Conservation (phyloP, 257 asterid species). For the Avicennia marina region DNA sequence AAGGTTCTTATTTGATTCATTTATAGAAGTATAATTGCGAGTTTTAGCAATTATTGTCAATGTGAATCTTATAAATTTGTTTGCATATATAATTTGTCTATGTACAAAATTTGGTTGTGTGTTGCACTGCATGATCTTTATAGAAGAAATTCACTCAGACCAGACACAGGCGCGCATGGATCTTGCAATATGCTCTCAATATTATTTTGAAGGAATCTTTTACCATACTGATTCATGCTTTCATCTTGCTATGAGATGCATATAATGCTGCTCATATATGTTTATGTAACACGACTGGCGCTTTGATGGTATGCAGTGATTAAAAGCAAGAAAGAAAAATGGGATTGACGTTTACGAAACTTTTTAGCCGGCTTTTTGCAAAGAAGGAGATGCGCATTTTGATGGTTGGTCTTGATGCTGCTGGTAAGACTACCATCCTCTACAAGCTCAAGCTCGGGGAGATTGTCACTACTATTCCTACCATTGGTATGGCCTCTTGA, state of each 20-base stretch:
- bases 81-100: not conserved
- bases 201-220: not conserved
- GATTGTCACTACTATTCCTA: constrained; percentile 61
- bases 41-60: not conserved
- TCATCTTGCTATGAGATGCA: not conserved
- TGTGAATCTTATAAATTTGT: not conserved
- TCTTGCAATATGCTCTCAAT: not conserved
- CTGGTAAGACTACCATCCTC: constrained; percentile 63
- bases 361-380: constrained; percentile 63
- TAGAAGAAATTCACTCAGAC: constrained; percentile 14
- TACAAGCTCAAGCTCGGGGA: constrained; percentile 71
- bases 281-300: constrained; percentile 9
- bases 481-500: constrained; percentile 37
- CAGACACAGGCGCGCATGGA: not conserved
- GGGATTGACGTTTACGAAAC: constrained; percentile 67
- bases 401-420: constrained; percentile 63
- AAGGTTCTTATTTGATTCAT: not conserved
- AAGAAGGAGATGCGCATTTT: constrained; percentile 65
- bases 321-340: constrained; percentile 38
- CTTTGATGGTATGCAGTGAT: constrained; percentile 21
- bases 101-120: not conserved
- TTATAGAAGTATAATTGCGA: too few relatives aligned
- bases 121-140: not conserved
- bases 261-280: not conserved
- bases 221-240: not conserved